phyloP scores from a whole-genome alignment of 495 filamentous ascomycete genomes.

The Lophiostoma macrostomum region DNA sequence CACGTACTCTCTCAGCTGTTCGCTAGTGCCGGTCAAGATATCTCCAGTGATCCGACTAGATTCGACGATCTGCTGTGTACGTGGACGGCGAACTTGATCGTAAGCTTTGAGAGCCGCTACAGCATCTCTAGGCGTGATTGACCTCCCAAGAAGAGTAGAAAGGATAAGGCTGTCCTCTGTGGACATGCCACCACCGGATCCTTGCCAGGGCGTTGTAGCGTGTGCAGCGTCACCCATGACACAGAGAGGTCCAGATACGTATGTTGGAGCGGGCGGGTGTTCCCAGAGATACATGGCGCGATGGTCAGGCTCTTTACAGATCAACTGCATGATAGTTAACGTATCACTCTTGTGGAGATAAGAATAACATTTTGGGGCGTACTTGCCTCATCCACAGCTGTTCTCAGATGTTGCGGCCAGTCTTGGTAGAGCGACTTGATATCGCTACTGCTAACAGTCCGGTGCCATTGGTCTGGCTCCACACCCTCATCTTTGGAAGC shows the following conservation, averaged over 20 bases:
- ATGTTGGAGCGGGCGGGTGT: slow-evolving; percentile 13
- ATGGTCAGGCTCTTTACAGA: neutral
- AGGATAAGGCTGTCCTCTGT: slow-evolving; percentile 36
- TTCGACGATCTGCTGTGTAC: slow-evolving; percentile 49
- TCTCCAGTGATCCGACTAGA: slow-evolving; percentile 49
- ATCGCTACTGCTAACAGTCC: no score
- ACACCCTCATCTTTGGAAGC: no score
- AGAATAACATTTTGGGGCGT: neutral
- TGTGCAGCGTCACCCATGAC: slow-evolving; percentile 35
- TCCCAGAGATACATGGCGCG: slow-evolving; percentile 32
- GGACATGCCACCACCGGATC: slow-evolving; percentile 28
- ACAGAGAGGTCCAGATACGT: slow-evolving; percentile 16
- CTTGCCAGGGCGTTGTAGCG: slow-evolving; percentile 30
- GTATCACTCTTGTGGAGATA: neutral
- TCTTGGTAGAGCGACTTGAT: no score
- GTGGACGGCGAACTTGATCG: slow-evolving; percentile 35
- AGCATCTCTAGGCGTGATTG: slow-evolving; percentile 7
- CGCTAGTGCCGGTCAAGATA: neutral
- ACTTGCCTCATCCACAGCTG: no score
- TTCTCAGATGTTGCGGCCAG: no score
- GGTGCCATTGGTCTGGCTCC: no score
- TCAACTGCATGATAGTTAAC: neutral
- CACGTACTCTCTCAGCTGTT: neutral
- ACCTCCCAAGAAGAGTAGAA: slow-evolving; percentile 14
- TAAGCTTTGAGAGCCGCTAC: slow-evolving; percentile 38